Conservation (phyloP, 257 asterid species). For the Galeopsis tetrahit region DNA sequence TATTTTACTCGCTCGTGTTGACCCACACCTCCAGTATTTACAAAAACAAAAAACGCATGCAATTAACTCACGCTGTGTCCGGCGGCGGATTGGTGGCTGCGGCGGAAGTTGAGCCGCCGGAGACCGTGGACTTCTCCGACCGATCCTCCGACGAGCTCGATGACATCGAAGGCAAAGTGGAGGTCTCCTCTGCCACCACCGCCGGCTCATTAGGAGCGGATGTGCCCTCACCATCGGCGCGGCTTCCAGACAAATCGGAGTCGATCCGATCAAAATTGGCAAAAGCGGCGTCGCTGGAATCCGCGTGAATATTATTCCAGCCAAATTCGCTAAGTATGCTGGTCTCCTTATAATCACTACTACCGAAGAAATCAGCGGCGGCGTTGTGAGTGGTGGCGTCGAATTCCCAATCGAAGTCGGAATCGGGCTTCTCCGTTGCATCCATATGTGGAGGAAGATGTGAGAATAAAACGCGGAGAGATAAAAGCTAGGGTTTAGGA, state of each 20-base stretch:
- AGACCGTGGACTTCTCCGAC: conserved; percentile 65
- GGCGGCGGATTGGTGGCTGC: conserved; percentile 46
- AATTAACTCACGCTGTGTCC: conserved; percentile 72
- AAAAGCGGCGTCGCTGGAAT: conserved; percentile 26
- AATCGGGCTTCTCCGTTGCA: conserved; percentile 35
- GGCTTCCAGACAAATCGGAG: conserved; percentile 43
- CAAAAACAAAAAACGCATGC: conserved; percentile 35
- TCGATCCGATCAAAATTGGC: conserved; percentile 46
- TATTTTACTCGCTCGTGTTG: conserved; percentile 6
- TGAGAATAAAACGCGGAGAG: conserved; percentile 43
- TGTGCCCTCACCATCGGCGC: conserved; percentile 12
- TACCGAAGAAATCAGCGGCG: conserved; percentile 39
- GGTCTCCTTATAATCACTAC: conserved; percentile 36
- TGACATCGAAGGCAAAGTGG: conserved; percentile 40
- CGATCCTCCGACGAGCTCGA: conserved; percentile 78
- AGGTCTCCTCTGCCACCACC: conserved; percentile 36
- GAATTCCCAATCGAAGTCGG: conserved; percentile 49
- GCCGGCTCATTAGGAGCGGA: conserved; percentile 13
- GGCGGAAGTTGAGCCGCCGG: conserved; percentile 43
- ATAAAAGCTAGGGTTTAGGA: conserved; percentile 54
- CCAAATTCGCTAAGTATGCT: conserved; percentile 62
- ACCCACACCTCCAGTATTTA: not conserved
- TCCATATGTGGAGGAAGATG: conserved; percentile 36
- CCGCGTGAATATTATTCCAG: conserved; percentile 60
- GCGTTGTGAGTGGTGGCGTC: not conserved